Percentiles rank a stretch among this genome's conserved stretches.
Conservation (phyloP, 2,329 filamentous ascomycete genomes). For the Leptosphaerulina australis region DNA sequence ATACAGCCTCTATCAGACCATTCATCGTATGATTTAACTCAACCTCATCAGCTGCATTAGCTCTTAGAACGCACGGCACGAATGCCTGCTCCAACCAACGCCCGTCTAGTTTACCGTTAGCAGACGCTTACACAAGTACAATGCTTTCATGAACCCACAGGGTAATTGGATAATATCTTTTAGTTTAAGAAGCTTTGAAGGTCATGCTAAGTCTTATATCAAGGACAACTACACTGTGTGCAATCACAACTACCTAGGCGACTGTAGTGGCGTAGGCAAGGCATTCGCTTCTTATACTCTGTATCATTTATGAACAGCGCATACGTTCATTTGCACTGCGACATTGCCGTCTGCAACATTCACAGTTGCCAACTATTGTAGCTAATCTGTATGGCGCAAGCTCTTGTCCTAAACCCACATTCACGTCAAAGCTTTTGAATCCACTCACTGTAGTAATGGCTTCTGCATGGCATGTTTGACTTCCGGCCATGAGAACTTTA, state of each 20-base stretch:
- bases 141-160: neutral
- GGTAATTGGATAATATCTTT: neutral
- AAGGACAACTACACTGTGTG: neutral
- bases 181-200: neutral
- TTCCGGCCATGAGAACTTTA: neutral
- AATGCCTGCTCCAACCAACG: slow-evolving; percentile 3
- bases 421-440: neutral
- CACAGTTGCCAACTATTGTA: neutral
- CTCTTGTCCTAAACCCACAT: neutral
- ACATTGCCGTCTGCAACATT: neutral
- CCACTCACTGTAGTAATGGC: neutral
- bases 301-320: neutral
- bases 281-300: neutral
- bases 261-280: neutral
- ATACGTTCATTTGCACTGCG: slow-evolving; percentile 1
- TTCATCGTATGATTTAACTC: neutral
- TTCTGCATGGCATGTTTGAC: slow-evolving; percentile 2
- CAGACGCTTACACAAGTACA: slow-evolving; percentile 2
- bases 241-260: neutral
- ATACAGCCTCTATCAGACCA: neutral
- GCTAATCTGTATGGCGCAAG: neutral
- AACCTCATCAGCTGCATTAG: neutral
- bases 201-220: neutral
- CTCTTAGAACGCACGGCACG: neutral
- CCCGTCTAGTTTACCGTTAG: slow-evolving; percentile 1